Conservation (phyloP, 345 rosid genomes). For the Syzygium oleosum region DNA sequence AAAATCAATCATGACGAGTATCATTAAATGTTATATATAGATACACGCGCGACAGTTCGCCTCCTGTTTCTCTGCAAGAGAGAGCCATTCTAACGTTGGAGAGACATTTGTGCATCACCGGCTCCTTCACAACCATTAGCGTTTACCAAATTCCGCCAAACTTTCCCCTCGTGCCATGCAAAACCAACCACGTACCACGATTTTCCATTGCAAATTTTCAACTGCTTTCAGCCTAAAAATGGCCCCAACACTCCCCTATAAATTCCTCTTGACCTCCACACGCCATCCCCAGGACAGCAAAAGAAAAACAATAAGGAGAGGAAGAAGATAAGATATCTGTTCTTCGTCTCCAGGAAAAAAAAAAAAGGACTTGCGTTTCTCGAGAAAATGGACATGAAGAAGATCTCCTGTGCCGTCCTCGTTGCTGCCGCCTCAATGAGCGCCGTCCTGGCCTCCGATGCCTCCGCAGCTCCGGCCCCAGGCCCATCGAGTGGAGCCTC, state of each 20-base stretch:
- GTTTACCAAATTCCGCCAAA: not conserved
- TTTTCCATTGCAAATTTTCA: not conserved
- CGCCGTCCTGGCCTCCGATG: constrained; percentile 38
- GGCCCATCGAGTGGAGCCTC: constrained; percentile 24
- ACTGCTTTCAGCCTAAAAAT: constrained; percentile 8
- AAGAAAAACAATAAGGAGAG: not conserved
- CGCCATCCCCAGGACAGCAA: constrained; percentile 16
- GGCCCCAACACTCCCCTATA: constrained; percentile 6
- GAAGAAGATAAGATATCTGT: not conserved
- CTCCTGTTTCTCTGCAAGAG: not conserved
- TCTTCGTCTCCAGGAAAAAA: constrained; percentile 6
- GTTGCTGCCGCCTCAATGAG: constrained; percentile 48
- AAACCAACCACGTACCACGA: not conserved
- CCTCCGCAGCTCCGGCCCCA: constrained; percentile 34
- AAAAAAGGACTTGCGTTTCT: not conserved
- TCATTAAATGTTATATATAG: not conserved
- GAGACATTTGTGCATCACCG: not conserved
- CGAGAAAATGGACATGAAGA: constrained; percentile 57
- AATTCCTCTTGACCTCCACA: not conserved
- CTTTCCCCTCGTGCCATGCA: constrained; percentile 6
- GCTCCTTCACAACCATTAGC: not conserved
- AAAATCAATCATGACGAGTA: not conserved
- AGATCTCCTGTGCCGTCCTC: constrained; percentile 47
- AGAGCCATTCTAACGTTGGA: not conserved
- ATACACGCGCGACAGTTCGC: not conserved